These are phyloP conservation scores for Globisporangium mamillatum DNA, from an alignment of 352 stramenopile species.

Conservation along the genomic window DNA sequence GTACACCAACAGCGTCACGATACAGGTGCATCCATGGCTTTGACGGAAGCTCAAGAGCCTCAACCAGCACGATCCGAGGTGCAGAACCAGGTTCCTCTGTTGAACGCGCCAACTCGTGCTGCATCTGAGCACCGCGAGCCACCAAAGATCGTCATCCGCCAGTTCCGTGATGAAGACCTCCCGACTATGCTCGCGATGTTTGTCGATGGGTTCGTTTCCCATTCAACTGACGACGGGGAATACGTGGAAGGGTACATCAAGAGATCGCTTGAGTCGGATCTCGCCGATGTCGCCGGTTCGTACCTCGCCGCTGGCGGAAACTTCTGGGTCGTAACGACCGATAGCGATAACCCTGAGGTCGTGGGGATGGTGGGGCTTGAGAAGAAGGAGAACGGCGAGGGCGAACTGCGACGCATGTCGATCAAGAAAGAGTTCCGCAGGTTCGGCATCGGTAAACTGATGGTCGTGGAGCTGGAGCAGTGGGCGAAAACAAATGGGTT, in stretches of 20 bases:
- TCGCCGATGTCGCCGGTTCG: conserved; percentile 7
- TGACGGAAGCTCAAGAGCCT: neutral
- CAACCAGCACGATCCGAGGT: neutral
- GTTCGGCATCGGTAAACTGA: conserved; percentile 33
- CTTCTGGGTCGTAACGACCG: conserved; percentile 30
- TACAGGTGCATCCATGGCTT: neutral
- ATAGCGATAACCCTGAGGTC: conserved; percentile 9
- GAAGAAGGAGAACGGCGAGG: conserved; percentile 23
- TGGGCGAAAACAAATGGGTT: conserved; percentile 36
- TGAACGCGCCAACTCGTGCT: no score
- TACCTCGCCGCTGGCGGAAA: conserved; percentile 28
- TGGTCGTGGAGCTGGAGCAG: conserved; percentile 39
- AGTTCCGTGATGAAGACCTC: conserved; percentile 12
- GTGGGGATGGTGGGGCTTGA: conserved; percentile 44
- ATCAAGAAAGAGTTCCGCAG: conserved; percentile 33
- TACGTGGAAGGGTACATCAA: conserved; percentile 11
- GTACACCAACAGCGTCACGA: neutral
- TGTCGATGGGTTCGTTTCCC: conserved; percentile 12
- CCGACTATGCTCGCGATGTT: conserved; percentile 14
- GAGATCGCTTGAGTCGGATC: conserved; percentile 13
- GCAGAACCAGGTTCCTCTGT: neutral
- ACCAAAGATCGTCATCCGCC: conserved; percentile 14
- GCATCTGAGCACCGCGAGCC: no score
- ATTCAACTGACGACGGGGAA: neutral
- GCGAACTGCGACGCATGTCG: conserved; percentile 47